Conservation (phyloP, 2,329 filamentous ascomycete genomes). For the Hymenoscyphus fructigenus region DNA sequence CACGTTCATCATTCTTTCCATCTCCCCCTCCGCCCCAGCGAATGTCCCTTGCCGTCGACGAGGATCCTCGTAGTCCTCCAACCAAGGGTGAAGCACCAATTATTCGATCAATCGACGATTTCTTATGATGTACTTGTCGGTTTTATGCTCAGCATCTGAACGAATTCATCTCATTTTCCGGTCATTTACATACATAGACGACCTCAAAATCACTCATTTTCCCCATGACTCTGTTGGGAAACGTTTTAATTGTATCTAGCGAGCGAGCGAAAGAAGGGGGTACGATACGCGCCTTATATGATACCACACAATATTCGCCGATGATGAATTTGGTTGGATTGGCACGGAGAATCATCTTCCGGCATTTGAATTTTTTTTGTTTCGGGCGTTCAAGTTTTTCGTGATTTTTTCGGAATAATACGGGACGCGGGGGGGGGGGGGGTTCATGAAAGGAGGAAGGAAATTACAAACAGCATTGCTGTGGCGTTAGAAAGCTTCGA, state of each 20-base stretch:
- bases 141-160: neutral
- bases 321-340: slow-evolving; percentile 8
- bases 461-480: slow-evolving; percentile 11
- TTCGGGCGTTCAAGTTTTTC: neutral
- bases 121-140: slow-evolving; percentile 52
- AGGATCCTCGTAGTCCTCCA: slow-evolving; percentile 73
- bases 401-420: slow-evolving; percentile 14
- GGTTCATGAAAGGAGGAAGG: slow-evolving; percentile 10
- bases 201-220: neutral
- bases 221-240: slow-evolving; percentile 9
- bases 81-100: slow-evolving; percentile 74
- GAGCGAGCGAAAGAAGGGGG: slow-evolving; percentile 6
- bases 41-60: slow-evolving; percentile 32
- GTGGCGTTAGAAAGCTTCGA: slow-evolving; percentile 8
- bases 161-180: neutral
- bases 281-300: slow-evolving; percentile 4
- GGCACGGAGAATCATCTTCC: neutral
- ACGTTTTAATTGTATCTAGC: slow-evolving; percentile 11
- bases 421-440: slow-evolving; percentile 6
- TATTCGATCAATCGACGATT: slow-evolving; percentile 73
- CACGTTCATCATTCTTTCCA: slow-evolving; percentile 61
- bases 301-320: slow-evolving; percentile 7
- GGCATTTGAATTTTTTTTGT: slow-evolving; percentile 3
- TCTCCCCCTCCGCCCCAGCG: slow-evolving; percentile 41
- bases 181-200: slow-evolving; percentile 8